These are phyloP conservation scores for Botryotinia narcissicola DNA, from an alignment of 2,329 filamentous ascomycete genomes.

Conservation along the genomic window DNA sequence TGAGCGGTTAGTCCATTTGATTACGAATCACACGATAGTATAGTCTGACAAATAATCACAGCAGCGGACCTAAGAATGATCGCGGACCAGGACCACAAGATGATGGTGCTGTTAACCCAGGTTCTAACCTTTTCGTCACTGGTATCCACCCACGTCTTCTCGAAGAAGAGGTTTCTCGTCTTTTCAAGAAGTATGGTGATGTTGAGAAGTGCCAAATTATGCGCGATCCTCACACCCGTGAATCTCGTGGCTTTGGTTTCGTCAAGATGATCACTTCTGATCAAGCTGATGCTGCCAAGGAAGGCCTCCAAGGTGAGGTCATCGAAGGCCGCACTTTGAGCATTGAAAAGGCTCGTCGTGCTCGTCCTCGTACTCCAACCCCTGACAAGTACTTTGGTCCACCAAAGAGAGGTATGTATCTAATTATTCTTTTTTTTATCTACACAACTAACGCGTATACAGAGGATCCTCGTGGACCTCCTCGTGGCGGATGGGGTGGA, in stretches of 20 bases:
- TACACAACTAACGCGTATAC: slow-evolving; percentile 40
- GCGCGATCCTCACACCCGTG: slow-evolving; percentile 96
- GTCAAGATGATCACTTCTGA: slow-evolving; percentile 98
- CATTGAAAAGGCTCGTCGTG: slow-evolving; percentile 97
- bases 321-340: slow-evolving; percentile 94
- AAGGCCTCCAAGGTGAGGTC: slow-evolving; percentile 89
- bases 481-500: slow-evolving; percentile 43
- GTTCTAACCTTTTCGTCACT: slow-evolving; percentile 98
- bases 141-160: slow-evolving; percentile 91
- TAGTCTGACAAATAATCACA: slow-evolving; percentile 18
- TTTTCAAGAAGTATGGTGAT: slow-evolving; percentile 98
- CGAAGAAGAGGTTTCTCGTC: slow-evolving; percentile 85
- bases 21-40: slow-evolving; percentile 1
- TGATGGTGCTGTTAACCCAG: slow-evolving; percentile 82
- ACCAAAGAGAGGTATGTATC: slow-evolving; percentile 83
- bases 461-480: slow-evolving; percentile 51
- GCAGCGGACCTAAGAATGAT: slow-evolving; percentile 51
- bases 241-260: slow-evolving; percentile 97
- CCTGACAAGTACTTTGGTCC: slow-evolving; percentile 99
- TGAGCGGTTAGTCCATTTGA: slow-evolving; percentile 43
- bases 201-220: slow-evolving; percentile 99
- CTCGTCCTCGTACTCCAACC: slow-evolving; percentile 90
- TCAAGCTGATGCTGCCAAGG: slow-evolving; percentile 94
- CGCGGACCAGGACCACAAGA: slow-evolving; percentile 55
- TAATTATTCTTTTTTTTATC: slow-evolving; percentile 41